Base-by-base conservation (phyloP, 345 rosid species). In the Litchi chinensis region DNA sequence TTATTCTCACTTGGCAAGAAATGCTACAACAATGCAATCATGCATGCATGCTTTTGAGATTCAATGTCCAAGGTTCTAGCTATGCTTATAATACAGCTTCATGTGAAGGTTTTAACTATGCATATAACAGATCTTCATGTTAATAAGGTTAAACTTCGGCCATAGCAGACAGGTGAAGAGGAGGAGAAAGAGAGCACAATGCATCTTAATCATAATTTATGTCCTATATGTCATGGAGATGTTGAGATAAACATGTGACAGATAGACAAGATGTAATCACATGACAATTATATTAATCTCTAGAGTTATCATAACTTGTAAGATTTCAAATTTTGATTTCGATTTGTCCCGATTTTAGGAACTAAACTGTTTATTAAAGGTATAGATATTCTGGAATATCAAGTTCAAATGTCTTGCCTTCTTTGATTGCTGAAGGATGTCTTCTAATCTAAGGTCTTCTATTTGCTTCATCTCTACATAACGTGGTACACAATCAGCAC, bases 401-500 rank as follows among this genome's bases (percentile, higher is more conserved):
- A 7, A 69, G 66, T 52, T 74, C 48, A 74, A 74, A 74, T 43
- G 65, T 68, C 90, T 80, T 88, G 77, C 98, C 98, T 93, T 77
- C 56, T 80, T 85, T 4, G 91, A 80, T 83, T 82, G 83, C 66
- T 16, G 78, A 81, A 90, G 76, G 76, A 86, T 74, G 79, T 79
- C 77, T 62, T 83, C 86, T 44, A 81, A 80, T 75, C 85, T 89
- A 77, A 93, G 95, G 72, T 91, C 90, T 32, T 79, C 75, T 75
- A 89, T 76, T 76, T 87, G 85, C 85, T 88, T 90, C 76, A 85
- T 80, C 69, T 89, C 93, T 57, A 92, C 93, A 76, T 84, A 89
- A 43, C 95, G 91, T 65, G 98, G 93, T 76, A 90, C 91, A 69
- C 83, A 83, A 75, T 92, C 98, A 70, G 93, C 96, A 77, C 95